A percentile compares a stretch with the other conserved stretches of the same genome.
Evolutionary conservation across 2,329 filamentous ascomycete genomes (phyloP).

Genomic region (Didymella keratinophila): DNA sequence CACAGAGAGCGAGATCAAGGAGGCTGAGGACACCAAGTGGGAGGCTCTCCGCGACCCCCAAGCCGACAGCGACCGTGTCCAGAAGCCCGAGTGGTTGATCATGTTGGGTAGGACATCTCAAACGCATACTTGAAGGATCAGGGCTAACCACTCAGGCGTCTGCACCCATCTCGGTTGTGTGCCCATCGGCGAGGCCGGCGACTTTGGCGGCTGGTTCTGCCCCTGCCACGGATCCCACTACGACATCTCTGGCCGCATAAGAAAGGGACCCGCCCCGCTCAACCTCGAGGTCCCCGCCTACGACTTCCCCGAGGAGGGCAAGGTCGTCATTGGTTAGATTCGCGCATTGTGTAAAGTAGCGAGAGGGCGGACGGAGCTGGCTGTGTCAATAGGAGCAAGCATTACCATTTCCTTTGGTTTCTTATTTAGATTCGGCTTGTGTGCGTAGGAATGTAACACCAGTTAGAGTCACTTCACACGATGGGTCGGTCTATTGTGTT

Average conservation of each 20-base stretch:
- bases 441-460: slow-evolving; percentile 50
- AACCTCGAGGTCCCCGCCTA: slow-evolving; percentile 96
- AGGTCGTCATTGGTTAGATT: slow-evolving; percentile 87
- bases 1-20: slow-evolving; percentile 89
- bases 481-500: neutral
- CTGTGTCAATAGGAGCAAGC: slow-evolving; percentile 49
- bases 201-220: slow-evolving; percentile 99
- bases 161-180: slow-evolving; percentile 99
- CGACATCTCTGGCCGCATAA: slow-evolving; percentile 98
- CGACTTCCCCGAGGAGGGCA: slow-evolving; percentile 89
- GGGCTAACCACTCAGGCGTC: slow-evolving; percentile 70
- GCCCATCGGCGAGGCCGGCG: slow-evolving; percentile 97
- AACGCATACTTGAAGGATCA: neutral
- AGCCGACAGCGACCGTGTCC: slow-evolving; percentile 87
- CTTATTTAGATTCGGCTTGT: slow-evolving; percentile 45
- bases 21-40: slow-evolving; percentile 89
- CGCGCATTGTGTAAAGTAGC: slow-evolving; percentile 35
- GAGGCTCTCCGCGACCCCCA: slow-evolving; percentile 88
- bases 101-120: slow-evolving; percentile 80
- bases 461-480: slow-evolving; percentile 37
- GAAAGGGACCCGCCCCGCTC: slow-evolving; percentile 94
- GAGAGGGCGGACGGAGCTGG: slow-evolving; percentile 14
- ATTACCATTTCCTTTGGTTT: slow-evolving; percentile 43
- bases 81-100: slow-evolving; percentile 98
- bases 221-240: slow-evolving; percentile 99